These are phyloP conservation scores for Clonostachys rosea DNA, from an alignment of 2,329 filamentous ascomycete species.

Conservation along the genomic window DNA sequence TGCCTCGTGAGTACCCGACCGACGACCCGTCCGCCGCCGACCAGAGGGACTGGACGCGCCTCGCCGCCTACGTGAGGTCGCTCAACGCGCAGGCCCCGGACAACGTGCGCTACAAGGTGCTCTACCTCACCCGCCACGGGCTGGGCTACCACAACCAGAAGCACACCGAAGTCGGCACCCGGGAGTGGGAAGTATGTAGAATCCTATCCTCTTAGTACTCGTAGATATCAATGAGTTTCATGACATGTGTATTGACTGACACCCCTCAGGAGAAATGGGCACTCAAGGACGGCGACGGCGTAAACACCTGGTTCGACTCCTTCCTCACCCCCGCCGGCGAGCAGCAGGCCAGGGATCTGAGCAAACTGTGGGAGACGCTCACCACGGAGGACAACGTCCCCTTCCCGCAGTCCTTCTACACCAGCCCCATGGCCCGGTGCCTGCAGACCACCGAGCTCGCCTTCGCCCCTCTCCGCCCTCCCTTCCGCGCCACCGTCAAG, in stretches of 20 bases:
- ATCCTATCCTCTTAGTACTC: neutral
- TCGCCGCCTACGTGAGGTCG: conserved; percentile 37
- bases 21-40: conserved; percentile 18
- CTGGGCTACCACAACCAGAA: conserved; percentile 44
- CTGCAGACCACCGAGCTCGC: conserved; percentile 50
- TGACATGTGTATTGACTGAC: neutral
- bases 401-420: conserved; percentile 48
- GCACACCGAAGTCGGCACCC: conserved; percentile 50
- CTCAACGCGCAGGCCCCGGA: conserved; percentile 35
- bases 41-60: conserved; percentile 47
- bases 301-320: conserved; percentile 32
- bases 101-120: conserved; percentile 45
- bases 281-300: conserved; percentile 29
- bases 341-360: conserved; percentile 45
- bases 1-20: conserved; percentile 41
- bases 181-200: conserved; percentile 44
- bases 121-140: conserved; percentile 53
- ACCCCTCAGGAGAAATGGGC: conserved; percentile 24
- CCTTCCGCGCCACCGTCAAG: conserved; percentile 48
- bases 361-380: conserved; percentile 43
- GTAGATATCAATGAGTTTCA: neutral
- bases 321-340: conserved; percentile 47
- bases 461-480: conserved; percentile 34
- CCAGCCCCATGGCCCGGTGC: conserved; percentile 53
- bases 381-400: conserved; percentile 40